Conservation (phyloP, 1,284 basidiomycete genomes). For the Peniophora sp. region DNA sequence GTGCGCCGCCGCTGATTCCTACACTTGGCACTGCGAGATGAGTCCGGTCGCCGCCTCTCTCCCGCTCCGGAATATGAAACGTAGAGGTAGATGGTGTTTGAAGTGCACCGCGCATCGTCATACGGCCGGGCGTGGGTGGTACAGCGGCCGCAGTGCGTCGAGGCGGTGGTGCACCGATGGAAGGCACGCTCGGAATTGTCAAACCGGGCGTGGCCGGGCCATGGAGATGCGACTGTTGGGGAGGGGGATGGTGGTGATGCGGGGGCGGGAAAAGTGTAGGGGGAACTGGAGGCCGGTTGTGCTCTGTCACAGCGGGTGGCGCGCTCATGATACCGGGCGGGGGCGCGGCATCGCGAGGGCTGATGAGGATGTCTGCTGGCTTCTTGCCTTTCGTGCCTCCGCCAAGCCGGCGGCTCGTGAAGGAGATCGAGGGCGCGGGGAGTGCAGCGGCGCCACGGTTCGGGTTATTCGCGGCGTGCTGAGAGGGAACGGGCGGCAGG, state of each 20-base stretch:
- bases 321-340: conserved; percentile 67
- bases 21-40: conserved; percentile 23
- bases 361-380: conserved; percentile 71
- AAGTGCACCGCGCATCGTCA: conserved; percentile 34
- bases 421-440: conserved; percentile 65
- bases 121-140: conserved; percentile 64
- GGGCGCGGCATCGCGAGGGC: conserved; percentile 48
- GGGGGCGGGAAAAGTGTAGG: conserved; percentile 25
- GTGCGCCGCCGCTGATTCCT: conserved; percentile 26
- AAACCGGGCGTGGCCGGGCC: conserved; percentile 30
- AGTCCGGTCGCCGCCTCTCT: conserved; percentile 4
- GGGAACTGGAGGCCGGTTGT: conserved; percentile 28
- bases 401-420: conserved; percentile 61
- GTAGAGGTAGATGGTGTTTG: conserved; percentile 5
- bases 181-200: conserved; percentile 60
- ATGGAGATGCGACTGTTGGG: no score
- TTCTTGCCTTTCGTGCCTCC: conserved; percentile 47
- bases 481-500: conserved; percentile 11
- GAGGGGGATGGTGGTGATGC: no score
- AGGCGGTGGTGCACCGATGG: conserved; percentile 35
- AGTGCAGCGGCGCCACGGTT: conserved; percentile 20
- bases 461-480: conserved; percentile 12
- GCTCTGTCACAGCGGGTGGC: conserved; percentile 36
- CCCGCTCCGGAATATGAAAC: conserved; percentile 4
- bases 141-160: conserved; percentile 47